Evolutionary conservation across 257 asterid species (phyloP).

Genomic region (Primulina tabacum): DNA sequence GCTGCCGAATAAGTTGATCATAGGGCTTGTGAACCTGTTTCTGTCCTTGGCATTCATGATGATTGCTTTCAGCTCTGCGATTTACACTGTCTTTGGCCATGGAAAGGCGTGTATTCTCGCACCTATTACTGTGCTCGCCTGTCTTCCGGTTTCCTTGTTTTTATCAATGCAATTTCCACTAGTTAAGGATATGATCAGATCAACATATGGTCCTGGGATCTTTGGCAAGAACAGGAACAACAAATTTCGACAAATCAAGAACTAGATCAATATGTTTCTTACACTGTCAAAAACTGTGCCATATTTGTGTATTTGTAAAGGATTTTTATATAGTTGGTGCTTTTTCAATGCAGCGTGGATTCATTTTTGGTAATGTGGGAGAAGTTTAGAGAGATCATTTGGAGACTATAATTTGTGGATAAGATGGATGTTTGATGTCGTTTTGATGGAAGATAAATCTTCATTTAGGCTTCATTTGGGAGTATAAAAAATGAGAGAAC

Average conservation of each 20-base stretch:
- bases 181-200: conserved; percentile 18
- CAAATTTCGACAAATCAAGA: background rate
- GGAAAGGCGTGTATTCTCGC: conserved; percentile 11
- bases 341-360: too few species aligned
- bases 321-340: too few species aligned
- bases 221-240: conserved; percentile 17
- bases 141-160: conserved; percentile 19
- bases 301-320: background rate
- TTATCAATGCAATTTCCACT: conserved; percentile 19
- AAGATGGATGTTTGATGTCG: too few species aligned
- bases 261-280: background rate
- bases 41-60: conserved; percentile 24
- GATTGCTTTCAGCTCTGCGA: conserved; percentile 22
- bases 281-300: background rate
- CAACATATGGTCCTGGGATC: conserved; percentile 23
- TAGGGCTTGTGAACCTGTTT: conserved; percentile 22
- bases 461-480: too few species aligned
- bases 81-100: conserved; percentile 19
- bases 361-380: too few species aligned
- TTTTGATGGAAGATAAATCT: too few species aligned
- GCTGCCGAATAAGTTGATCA: conserved; percentile 21
- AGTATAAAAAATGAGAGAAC: too few species aligned
- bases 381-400: too few species aligned
- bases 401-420: too few species aligned
- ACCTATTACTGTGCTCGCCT: conserved; percentile 6